phyloP scores from a whole-genome alignment of 2,329 filamentous ascomycete species.

The Ophiocordyceps sinensis region DNA sequence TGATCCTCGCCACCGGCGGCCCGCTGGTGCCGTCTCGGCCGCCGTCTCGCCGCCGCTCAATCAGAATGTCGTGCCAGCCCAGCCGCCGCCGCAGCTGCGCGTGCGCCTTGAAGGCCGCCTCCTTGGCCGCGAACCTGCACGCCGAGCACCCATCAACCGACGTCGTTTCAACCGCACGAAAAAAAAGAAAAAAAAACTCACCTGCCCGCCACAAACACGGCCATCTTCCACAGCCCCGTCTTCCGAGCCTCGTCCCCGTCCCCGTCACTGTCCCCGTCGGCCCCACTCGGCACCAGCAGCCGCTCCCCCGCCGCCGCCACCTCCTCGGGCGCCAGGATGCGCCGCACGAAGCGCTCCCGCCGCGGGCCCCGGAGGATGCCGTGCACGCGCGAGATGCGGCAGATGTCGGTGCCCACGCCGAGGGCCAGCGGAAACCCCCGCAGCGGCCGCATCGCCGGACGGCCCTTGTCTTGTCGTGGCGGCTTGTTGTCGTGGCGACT shows the following conservation, averaged over 20 bases:
- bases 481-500: too few relatives aligned
- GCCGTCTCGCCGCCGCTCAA: slow-evolving; percentile 17
- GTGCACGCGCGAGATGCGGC: slow-evolving; percentile 50
- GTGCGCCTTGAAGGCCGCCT: slow-evolving; percentile 61
- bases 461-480: too few relatives aligned
- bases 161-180: too few relatives aligned
- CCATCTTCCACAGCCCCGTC: slow-evolving; percentile 18
- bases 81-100: slow-evolving; percentile 36
- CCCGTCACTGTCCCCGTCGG: slow-evolving; percentile 9
- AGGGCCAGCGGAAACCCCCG: slow-evolving; percentile 48
- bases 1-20: slow-evolving; percentile 30
- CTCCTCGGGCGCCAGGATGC: slow-evolving; percentile 29
- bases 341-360: slow-evolving; percentile 29
- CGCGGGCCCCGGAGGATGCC: slow-evolving; percentile 33
- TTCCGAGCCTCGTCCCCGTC: slow-evolving; percentile 4
- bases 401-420: slow-evolving; percentile 67
- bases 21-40: slow-evolving; percentile 18
- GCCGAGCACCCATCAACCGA: background rate
- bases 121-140: slow-evolving; percentile 54
- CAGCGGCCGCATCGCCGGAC: too few relatives aligned
- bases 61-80: slow-evolving; percentile 46
- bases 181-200: slow-evolving; percentile 4
- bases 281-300: background rate
- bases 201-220: slow-evolving; percentile 22
- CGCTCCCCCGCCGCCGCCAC: background rate